These are phyloP conservation scores for Xerocomus nothofagi DNA, from an alignment of 1,284 basidiomycete genomes.

Conservation along the genomic window DNA sequence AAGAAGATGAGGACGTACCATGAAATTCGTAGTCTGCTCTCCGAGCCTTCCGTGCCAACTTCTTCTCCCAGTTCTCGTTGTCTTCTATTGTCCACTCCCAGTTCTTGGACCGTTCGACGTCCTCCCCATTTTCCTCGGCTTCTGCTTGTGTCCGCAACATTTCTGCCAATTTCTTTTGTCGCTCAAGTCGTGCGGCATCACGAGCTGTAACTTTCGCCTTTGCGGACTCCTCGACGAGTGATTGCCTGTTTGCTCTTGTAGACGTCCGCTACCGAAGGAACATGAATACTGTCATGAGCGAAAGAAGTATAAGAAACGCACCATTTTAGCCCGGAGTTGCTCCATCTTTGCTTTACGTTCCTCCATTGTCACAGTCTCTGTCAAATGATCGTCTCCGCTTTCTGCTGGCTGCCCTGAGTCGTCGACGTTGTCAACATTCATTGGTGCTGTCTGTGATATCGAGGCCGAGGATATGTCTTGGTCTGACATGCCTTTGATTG, in stretches of 20 bases:
- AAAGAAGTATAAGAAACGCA: conserved; percentile 37
- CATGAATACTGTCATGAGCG: background rate
- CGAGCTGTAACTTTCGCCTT: conserved; percentile 73
- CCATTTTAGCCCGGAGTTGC: conserved; percentile 75
- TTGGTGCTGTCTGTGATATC: background rate
- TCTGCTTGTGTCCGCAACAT: conserved; percentile 84
- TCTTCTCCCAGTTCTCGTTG: conserved; percentile 33
- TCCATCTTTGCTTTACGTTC: conserved; percentile 78
- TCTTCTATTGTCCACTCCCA: conserved; percentile 34
- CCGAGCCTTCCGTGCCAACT: conserved; percentile 38
- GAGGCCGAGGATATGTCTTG: conserved; percentile 6
- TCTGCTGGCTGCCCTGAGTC: conserved; percentile 4
- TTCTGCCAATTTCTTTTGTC: conserved; percentile 87
- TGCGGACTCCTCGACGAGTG: conserved; percentile 80
- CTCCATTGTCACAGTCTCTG: conserved; percentile 55
- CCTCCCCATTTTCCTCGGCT: conserved; percentile 87
- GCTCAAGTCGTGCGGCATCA: conserved; percentile 79
- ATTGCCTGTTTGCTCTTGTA: conserved; percentile 77
- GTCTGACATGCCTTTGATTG: conserved; percentile 13
- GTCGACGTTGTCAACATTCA: background rate
- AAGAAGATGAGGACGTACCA: conserved; percentile 43
- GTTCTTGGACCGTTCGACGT: conserved; percentile 55
- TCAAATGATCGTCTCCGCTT: conserved; percentile 13
- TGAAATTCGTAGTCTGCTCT: conserved; percentile 82
- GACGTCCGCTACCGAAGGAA: conserved; percentile 61